Evolutionary conservation across 192 early-diverging fungal species (phyloP).

Genomic region (Podila minutissima): DNA sequence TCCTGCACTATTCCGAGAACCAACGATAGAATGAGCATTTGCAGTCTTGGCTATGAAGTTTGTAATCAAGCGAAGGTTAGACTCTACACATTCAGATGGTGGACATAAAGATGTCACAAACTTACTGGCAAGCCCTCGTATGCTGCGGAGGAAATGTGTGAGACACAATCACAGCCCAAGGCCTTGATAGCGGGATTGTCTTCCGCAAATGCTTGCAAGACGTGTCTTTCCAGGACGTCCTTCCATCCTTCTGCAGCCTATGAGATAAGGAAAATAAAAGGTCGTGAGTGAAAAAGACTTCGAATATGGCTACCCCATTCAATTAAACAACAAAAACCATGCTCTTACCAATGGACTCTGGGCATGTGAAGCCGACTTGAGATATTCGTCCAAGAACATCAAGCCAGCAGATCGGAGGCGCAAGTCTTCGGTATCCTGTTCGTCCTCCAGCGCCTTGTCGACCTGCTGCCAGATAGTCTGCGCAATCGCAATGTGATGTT

Average conservation of each 20-base stretch:
- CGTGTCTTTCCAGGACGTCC: conserved; percentile 47
- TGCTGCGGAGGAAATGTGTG: conserved; percentile 43
- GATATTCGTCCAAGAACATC: conserved; percentile 55
- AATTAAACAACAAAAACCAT: neutral
- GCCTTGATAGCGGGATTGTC: conserved; percentile 46
- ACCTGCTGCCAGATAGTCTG: conserved; percentile 41
- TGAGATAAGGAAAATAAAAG: neutral
- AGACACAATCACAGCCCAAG: conserved; percentile 60
- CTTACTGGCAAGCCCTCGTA: conserved; percentile 58
- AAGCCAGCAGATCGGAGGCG: conserved; percentile 51
- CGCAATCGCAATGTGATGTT: conserved; percentile 37
- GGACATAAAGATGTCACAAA: neutral
- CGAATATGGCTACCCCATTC: neutral
- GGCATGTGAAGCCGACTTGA: conserved; percentile 25
- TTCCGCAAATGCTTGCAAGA: conserved; percentile 54
- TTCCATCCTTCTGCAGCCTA: conserved; percentile 56
- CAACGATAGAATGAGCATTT: conserved; percentile 50
- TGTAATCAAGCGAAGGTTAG: neutral
- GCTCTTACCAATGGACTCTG: conserved; percentile 9
- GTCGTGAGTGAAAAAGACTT: neutral
- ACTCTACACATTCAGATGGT: neutral
- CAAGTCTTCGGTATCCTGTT: conserved; percentile 32
- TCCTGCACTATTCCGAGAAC: conserved; percentile 60
- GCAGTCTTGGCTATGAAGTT: conserved; percentile 37
- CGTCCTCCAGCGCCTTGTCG: conserved; percentile 19